phyloP scores from a whole-genome alignment of 2,329 filamentous ascomycete genomes.

The Aspergillus vadensis region DNA sequence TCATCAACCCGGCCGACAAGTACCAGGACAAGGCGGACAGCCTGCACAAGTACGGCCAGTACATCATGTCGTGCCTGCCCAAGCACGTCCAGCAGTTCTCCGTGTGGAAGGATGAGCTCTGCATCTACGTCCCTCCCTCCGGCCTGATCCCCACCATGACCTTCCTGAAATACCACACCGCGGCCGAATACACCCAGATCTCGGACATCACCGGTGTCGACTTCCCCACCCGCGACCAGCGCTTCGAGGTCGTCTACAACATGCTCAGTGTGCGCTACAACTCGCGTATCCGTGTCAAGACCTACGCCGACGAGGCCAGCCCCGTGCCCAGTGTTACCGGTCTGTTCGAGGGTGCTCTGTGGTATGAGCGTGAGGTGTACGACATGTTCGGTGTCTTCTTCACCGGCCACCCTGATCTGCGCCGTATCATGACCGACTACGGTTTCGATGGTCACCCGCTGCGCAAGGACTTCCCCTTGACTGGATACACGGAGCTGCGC shows the following conservation, averaged over 20 bases:
- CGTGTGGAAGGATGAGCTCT: constrained; percentile 98
- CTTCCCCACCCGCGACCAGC: constrained; percentile 91
- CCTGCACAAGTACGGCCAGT: constrained; percentile 92
- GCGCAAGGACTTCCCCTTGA: constrained; percentile 96
- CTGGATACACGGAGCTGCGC: constrained; percentile 95
- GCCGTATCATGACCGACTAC: constrained; percentile 99
- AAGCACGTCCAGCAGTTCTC: constrained; percentile 99
- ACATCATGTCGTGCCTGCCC: constrained; percentile 92
- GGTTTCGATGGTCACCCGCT: constrained; percentile 97
- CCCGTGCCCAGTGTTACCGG: constrained; percentile 85
- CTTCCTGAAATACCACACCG: constrained; percentile 97
- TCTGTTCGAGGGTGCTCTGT: constrained; percentile 93
- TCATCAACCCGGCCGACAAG: constrained; percentile 92
- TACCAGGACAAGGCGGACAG: constrained; percentile 83
- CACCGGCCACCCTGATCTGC: constrained; percentile 87
- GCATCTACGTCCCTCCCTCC: constrained; percentile 84
- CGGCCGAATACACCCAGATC: constrained; percentile 93
- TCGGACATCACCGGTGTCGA: constrained; percentile 92
- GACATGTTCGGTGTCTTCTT: constrained; percentile 98
- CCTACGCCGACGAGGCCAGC: constrained; percentile 93
- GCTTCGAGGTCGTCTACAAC: constrained; percentile 98
- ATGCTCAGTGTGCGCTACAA: constrained; percentile 94
- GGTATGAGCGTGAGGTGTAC: constrained; percentile 98
- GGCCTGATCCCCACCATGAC: constrained; percentile 89
- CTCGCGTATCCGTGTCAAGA: constrained; percentile 95